Percentiles rank a stretch among this genome's conserved stretches.
phyloP scores from a whole-genome alignment of 1,139 yeast species.

The Nadsonia starkeyi-henricii region DNA sequence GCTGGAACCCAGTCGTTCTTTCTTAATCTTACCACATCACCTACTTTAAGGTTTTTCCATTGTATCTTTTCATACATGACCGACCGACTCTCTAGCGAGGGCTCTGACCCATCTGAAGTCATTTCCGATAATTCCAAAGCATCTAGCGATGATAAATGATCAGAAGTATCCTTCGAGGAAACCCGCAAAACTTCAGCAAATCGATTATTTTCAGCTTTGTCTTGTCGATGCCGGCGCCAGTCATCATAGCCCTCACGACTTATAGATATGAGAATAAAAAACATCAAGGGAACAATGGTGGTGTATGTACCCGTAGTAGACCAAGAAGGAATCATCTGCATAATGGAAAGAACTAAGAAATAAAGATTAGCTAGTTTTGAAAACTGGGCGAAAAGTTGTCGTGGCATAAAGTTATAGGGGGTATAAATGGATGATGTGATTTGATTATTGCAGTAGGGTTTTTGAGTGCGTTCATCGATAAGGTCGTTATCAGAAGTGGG shows the following conservation, averaged over 20 bases:
- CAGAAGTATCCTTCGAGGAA: not conserved
- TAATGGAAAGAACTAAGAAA: slow-evolving; percentile 72
- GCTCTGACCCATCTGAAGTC: slow-evolving; percentile 5
- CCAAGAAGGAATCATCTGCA: slow-evolving; percentile 96
- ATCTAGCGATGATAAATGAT: not conserved
- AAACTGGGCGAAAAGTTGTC: slow-evolving; percentile 80
- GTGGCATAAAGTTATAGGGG: slow-evolving; percentile 66
- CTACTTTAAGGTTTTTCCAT: slow-evolving; percentile 77
- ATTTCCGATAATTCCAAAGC: slow-evolving; percentile 8
- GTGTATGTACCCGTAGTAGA: slow-evolving; percentile 96
- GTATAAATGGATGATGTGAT: slow-evolving; percentile 86
- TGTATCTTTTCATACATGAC: slow-evolving; percentile 26
- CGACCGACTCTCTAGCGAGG: slow-evolving; percentile 5
- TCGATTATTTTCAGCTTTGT: slow-evolving; percentile 70
- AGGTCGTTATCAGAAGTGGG: slow-evolving; percentile 6
- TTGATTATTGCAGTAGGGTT: slow-evolving; percentile 48
- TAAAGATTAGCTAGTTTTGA: slow-evolving; percentile 81
- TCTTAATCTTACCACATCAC: slow-evolving; percentile 58
- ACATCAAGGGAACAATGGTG: slow-evolving; percentile 74
- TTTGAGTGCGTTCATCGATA: slow-evolving; percentile 55
- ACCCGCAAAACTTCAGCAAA: slow-evolving; percentile 27
- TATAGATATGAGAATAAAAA: slow-evolving; percentile 84
- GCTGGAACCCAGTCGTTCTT: slow-evolving; percentile 94
- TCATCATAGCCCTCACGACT: slow-evolving; percentile 91
- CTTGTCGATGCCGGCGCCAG: slow-evolving; percentile 74